phyloP scores from a whole-genome alignment of 805 yeast genomes.

The Metschnikowia proteae region DNA sequence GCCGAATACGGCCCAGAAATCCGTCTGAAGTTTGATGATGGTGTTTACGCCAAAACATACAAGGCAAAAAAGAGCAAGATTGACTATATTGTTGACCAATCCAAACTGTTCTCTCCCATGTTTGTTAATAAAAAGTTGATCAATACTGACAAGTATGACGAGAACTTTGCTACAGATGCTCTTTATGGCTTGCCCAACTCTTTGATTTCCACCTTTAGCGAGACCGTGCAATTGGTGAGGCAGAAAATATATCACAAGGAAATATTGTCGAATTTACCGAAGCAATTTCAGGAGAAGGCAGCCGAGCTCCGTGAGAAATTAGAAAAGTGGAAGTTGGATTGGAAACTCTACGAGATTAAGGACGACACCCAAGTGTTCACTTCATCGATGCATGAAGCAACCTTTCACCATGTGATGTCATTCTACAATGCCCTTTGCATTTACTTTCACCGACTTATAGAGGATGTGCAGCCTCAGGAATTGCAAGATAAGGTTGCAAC shows the following conservation, averaged over 20 bases:
- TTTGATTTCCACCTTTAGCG: conserved; percentile 65
- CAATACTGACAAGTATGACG: conserved; percentile 49
- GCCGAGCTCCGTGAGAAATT: conserved; percentile 43
- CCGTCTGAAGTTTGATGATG: conserved; percentile 16
- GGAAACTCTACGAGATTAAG: conserved; percentile 46
- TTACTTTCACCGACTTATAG: conserved; percentile 64
- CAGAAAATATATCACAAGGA: conserved; percentile 53
- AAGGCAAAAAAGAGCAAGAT: conserved; percentile 15
- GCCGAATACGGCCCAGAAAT: conserved; percentile 32
- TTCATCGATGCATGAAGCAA: conserved; percentile 61
- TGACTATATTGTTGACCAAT: conserved; percentile 19
- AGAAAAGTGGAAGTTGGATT: conserved; percentile 68
- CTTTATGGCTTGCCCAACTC: conserved; percentile 84
- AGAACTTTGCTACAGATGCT: conserved; percentile 69
- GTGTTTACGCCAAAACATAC: conserved; percentile 8
- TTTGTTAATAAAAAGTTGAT: conserved; percentile 41
- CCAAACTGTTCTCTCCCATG: conserved; percentile 30
- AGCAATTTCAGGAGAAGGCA: conserved; percentile 28
- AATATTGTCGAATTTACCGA: conserved; percentile 24
- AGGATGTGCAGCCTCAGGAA: conserved; percentile 49
- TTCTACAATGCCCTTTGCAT: conserved; percentile 70
- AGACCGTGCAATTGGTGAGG: conserved; percentile 63
- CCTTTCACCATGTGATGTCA: conserved; percentile 76
- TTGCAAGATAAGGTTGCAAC: conserved; percentile 60
- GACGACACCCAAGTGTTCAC: conserved; percentile 30